These are phyloP conservation scores for Wickerhamiella cacticola DNA, from an alignment of 805 yeast species.

Conservation along the genomic window DNA sequence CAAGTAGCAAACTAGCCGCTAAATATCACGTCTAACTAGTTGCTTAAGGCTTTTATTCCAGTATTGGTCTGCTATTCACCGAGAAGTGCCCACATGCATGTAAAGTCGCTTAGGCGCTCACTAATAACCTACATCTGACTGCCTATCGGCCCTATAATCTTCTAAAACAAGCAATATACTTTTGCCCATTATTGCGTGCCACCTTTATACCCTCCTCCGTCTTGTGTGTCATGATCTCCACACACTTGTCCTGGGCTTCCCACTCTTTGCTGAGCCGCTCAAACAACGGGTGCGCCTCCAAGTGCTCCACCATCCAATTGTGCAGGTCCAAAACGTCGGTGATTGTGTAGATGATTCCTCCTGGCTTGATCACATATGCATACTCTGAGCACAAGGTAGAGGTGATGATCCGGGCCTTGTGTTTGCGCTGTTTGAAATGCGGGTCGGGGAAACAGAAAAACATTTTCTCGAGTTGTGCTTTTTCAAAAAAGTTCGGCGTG, in stretches of 20 bases:
- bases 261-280: slow-evolving; percentile 67
- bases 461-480: slow-evolving; percentile 75
- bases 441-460: slow-evolving; percentile 99
- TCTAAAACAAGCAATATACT: slow-evolving; percentile 83
- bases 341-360: slow-evolving; percentile 84
- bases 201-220: slow-evolving; percentile 98
- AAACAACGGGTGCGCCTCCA: slow-evolving; percentile 83
- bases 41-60: too few relatives aligned
- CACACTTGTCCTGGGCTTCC: slow-evolving; percentile 74
- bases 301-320: slow-evolving; percentile 89
- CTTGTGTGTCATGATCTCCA: slow-evolving; percentile 72
- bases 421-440: slow-evolving; percentile 93
- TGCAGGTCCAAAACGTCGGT: slow-evolving; percentile 93
- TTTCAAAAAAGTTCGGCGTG: slow-evolving; percentile 80
- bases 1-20: too few relatives aligned
- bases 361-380: slow-evolving; percentile 76
- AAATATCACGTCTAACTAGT: too few relatives aligned
- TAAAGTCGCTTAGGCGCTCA: slow-evolving; percentile 8
- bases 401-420: slow-evolving; percentile 91
- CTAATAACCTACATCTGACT: too few relatives aligned
- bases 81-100: too few relatives aligned
- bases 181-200: slow-evolving; percentile 73
- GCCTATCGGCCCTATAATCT: too few relatives aligned
- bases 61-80: too few relatives aligned
- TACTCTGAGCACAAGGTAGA: slow-evolving; percentile 81